Base-by-base conservation (phyloP, 257 asterid species). In the Solanum dulcamara region DNA sequence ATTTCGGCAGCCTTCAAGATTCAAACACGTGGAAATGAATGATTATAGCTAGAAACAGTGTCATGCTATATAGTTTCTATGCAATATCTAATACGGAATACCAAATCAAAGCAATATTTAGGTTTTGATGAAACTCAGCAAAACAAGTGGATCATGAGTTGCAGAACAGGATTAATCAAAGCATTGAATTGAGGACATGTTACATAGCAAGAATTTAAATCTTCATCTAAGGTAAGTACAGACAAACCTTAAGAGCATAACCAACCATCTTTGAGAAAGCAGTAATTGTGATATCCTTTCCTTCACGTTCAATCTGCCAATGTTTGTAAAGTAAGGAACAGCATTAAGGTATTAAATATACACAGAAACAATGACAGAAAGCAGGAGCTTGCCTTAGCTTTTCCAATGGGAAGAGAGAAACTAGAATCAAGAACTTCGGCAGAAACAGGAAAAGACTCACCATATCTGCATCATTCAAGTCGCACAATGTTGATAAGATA, bases 211-310 rank as follows among this genome's bases (percentile, higher is more conserved):
- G 38, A 86, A 72, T 6, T 38, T 38, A 84, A 60, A 71, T 48
- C 62, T n/a, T 77, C 32, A 84, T 71, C 53, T 24, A 60, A 32
- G 26, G 30, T 33, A 83, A 72, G 14, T 32, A 68, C 33, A 20
- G 74, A 87, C 94, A 60, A 55, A 94, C 98, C 99, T 94, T 90
- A 24, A 94, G 96, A 83, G 98, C 90, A 92, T 83, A 90, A 84
- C 97, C 98, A 72, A 96, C 99, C 99, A 96, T 96, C 90, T 93
- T 96, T 71, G 99, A 94, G 91, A 89, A 96, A 75, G 98, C 95
- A 32, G 92, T 86, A 86, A 96, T 94, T 2, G 98, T 96, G 18
- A 93, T 92, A 88, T 94, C 99, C 84, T 88, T 90, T 51, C 98
- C 98, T 89, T 92, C 92, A 74, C 96, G 91, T 89, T 96, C 99